phyloP scores from a whole-genome alignment of 345 rosid genomes.

The Kandelia obovata region DNA sequence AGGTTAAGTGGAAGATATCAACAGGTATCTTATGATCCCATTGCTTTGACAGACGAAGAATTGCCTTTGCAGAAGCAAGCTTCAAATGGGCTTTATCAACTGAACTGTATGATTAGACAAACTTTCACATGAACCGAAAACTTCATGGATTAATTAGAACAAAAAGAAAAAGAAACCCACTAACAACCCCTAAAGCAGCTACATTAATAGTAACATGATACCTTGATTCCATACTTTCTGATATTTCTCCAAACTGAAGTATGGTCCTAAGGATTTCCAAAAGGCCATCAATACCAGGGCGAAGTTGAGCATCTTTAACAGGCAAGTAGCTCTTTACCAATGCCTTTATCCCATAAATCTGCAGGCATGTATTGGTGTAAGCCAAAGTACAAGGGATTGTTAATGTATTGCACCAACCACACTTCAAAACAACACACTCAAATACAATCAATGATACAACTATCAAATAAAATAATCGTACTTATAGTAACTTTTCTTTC shows the following conservation, averaged over 20 bases:
- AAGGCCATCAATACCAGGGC: slow-evolving; percentile 69
- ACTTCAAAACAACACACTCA: neutral
- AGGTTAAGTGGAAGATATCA: slow-evolving; percentile 69
- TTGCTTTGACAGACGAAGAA: slow-evolving; percentile 77
- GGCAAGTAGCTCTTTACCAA: slow-evolving; percentile 94
- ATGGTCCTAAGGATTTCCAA: slow-evolving; percentile 59
- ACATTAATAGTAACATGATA: slow-evolving; percentile 11
- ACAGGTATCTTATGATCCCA: slow-evolving; percentile 91
- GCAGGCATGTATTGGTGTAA: slow-evolving; percentile 18
- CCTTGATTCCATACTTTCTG: slow-evolving; percentile 80
- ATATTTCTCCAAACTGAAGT: slow-evolving; percentile 71
- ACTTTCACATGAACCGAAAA: slow-evolving; percentile 14
- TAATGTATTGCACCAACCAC: slow-evolving; percentile 16
- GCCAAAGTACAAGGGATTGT: slow-evolving; percentile 9
- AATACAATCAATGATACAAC: no score
- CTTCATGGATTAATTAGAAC: neutral
- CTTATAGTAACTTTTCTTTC: no score
- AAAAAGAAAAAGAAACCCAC: slow-evolving; percentile 2
- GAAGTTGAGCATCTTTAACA: slow-evolving; percentile 89
- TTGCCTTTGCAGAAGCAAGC: slow-evolving; percentile 94
- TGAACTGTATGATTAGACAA: slow-evolving; percentile 47
- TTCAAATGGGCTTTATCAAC: slow-evolving; percentile 86
- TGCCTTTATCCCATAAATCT: slow-evolving; percentile 92
- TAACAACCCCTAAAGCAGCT: neutral
- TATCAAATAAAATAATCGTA: no score